Percentiles rank a stretch among this genome's conserved stretches.
These are phyloP conservation scores for Backusella parvicylindrica DNA, from an alignment of 192 early-diverging fungal species.

Conservation along the genomic window DNA sequence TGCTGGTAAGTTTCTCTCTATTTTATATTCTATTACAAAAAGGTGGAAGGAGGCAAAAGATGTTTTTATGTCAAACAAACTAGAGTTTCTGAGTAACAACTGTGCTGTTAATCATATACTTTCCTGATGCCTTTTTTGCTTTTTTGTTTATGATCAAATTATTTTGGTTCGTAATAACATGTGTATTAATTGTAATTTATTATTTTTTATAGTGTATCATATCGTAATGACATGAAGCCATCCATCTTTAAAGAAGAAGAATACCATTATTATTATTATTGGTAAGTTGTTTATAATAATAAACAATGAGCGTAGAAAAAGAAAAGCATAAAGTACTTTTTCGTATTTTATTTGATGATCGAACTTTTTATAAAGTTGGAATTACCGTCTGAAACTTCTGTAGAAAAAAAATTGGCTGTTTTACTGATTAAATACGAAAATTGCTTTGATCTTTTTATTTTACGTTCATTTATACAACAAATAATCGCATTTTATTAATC, in stretches of 20 bases:
- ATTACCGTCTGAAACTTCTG: conserved; percentile 31
- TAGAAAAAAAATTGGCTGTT: conserved; percentile 25
- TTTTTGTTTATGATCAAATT: neutral
- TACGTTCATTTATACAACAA: neutral
- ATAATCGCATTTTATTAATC: neutral
- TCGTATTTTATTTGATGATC: conserved; percentile 22
- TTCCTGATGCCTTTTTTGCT: conserved; percentile 23
- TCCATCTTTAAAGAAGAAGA: no score
- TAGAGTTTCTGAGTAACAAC: conserved; percentile 31
- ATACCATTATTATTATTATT: no score
- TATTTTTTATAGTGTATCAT: no score
- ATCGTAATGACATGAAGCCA: no score
- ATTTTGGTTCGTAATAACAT: no score
- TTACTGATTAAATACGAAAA: conserved; percentile 12
- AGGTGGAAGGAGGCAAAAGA: neutral
- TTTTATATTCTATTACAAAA: neutral
- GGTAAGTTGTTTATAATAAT: neutral
- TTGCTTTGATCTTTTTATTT: neutral
- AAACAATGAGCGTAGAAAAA: neutral
- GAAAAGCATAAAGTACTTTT: neutral
- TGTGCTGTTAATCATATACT: conserved; percentile 24
- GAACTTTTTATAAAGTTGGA: conserved; percentile 27
- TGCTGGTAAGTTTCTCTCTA: neutral
- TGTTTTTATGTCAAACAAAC: conserved; percentile 34
- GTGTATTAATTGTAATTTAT: neutral